Conservation (phyloP, 176 grass and related monocot genomes). For the Paspalum notatum region DNA sequence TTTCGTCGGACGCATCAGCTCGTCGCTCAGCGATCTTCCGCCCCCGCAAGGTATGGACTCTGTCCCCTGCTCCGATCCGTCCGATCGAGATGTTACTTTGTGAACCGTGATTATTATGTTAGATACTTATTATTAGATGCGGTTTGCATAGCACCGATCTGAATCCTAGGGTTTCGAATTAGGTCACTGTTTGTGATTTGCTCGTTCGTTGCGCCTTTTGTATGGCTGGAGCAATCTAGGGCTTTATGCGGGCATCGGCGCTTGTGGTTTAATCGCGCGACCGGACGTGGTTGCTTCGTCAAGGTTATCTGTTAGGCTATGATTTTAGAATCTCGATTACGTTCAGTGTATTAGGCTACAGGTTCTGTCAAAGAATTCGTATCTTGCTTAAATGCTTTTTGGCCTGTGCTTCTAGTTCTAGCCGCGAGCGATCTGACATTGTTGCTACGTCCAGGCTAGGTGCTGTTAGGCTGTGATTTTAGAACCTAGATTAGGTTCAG, state of each 20-base stretch:
- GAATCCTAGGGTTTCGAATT: background rate
- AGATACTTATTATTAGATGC: too few species aligned
- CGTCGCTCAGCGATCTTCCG: background rate
- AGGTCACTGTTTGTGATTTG: background rate
- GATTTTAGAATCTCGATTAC: background rate
- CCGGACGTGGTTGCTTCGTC: background rate
- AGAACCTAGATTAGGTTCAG: background rate
- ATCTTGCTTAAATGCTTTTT: too few species aligned
- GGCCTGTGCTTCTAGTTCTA: too few species aligned
- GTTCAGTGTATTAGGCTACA: background rate
- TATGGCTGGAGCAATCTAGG: background rate
- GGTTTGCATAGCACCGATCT: background rate
- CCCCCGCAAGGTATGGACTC: slow-evolving; percentile 11
- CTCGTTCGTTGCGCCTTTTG: background rate
- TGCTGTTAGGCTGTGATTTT: background rate
- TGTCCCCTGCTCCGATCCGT: background rate
- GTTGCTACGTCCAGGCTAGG: background rate
- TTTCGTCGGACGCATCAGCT: background rate
- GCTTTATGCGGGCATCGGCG: background rate
- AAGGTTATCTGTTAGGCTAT: background rate
- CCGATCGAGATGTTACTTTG: background rate
- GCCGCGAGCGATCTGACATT: background rate
- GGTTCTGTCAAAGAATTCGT: too few species aligned
- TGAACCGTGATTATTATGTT: too few species aligned
- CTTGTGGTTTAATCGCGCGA: background rate